Conservation (phyloP, 2,329 filamentous ascomycete genomes). For the Fusarium sarcochroum region DNA sequence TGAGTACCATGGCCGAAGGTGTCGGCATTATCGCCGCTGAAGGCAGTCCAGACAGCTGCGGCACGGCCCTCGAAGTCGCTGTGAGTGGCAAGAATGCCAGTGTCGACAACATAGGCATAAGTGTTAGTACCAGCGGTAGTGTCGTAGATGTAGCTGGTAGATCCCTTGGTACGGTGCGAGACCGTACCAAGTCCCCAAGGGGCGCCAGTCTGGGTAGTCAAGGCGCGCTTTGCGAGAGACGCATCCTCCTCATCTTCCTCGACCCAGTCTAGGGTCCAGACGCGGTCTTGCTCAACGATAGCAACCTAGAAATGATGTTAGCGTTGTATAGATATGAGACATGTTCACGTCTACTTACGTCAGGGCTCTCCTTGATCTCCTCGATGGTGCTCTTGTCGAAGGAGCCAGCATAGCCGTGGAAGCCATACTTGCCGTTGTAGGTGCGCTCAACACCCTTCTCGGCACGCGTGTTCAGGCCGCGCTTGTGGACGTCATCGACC, state of each 20-base stretch:
- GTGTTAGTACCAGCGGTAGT: constrained; percentile 60
- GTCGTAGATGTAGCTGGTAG: constrained; percentile 64
- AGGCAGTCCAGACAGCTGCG: constrained; percentile 48
- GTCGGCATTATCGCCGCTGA: constrained; percentile 47
- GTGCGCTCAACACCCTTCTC: constrained; percentile 53
- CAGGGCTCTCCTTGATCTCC: constrained; percentile 57
- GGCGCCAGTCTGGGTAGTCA: constrained; percentile 50
- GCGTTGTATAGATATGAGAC: no score
- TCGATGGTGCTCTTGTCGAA: constrained; percentile 59
- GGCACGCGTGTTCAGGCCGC: constrained; percentile 65
- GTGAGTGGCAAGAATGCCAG: constrained; percentile 70
- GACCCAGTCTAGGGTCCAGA: constrained; percentile 50
- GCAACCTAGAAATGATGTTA: constrained; percentile 46
- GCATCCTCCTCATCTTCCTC: constrained; percentile 19
- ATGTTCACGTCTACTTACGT: constrained; percentile 52
- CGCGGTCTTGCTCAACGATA: constrained; percentile 49
- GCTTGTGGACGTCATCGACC: constrained; percentile 67
- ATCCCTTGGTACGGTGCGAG: constrained; percentile 49
- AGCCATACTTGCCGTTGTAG: constrained; percentile 50
- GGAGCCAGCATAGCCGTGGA: constrained; percentile 60
- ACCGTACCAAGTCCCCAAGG: constrained; percentile 54
- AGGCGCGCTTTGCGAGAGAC: constrained; percentile 43
- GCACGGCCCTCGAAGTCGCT: constrained; percentile 68
- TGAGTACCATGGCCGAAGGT: constrained; percentile 61
- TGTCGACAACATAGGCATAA: constrained; percentile 74